These are phyloP conservation scores for Beauveria sp. DNA, from an alignment of 2,329 filamentous ascomycete species.

Conservation along the genomic window DNA sequence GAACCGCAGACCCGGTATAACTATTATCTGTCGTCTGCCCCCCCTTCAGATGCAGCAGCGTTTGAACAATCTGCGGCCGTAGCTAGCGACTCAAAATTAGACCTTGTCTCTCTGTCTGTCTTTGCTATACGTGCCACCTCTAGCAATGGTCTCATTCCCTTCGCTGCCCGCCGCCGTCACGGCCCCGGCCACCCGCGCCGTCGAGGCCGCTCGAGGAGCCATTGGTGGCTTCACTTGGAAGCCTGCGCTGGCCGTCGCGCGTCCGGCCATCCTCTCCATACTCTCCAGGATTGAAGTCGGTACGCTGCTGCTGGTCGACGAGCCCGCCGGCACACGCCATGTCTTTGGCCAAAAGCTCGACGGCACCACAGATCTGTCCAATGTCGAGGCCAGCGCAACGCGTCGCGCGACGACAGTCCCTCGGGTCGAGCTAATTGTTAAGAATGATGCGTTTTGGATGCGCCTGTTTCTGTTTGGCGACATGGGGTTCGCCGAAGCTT, in stretches of 20 bases:
- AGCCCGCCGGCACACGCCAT: slow-evolving; percentile 32
- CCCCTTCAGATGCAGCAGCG: background rate
- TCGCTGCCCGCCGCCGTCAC: slow-evolving; percentile 30
- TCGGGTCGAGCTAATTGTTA: slow-evolving; percentile 49
- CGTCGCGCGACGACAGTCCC: slow-evolving; percentile 28
- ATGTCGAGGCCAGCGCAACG: slow-evolving; percentile 26
- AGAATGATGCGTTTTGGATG: slow-evolving; percentile 63
- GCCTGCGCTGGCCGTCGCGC: slow-evolving; percentile 38
- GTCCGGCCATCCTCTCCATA: slow-evolving; percentile 35
- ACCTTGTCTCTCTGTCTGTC: background rate
- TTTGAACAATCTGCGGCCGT: background rate
- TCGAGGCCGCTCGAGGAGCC: slow-evolving; percentile 32
- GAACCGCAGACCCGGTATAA: background rate
- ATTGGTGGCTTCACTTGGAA: slow-evolving; percentile 40
- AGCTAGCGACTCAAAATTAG: background rate
- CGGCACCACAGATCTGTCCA: slow-evolving; percentile 26
- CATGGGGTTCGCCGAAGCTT: slow-evolving; percentile 68
- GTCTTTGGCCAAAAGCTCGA: slow-evolving; percentile 39
- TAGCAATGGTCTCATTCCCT: slow-evolving; percentile 12
- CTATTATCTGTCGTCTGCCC: background rate
- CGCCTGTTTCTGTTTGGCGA: slow-evolving; percentile 61
- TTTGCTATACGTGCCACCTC: background rate
- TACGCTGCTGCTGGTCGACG: slow-evolving; percentile 40
- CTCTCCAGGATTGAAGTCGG: slow-evolving; percentile 40
- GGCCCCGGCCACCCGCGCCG: slow-evolving; percentile 30